Evolutionary conservation across 148 eudicot species (phyloP), one percentile per base, ranked within the genome.

Genomic region (Amaranthus hypochondriacus): DNA sequence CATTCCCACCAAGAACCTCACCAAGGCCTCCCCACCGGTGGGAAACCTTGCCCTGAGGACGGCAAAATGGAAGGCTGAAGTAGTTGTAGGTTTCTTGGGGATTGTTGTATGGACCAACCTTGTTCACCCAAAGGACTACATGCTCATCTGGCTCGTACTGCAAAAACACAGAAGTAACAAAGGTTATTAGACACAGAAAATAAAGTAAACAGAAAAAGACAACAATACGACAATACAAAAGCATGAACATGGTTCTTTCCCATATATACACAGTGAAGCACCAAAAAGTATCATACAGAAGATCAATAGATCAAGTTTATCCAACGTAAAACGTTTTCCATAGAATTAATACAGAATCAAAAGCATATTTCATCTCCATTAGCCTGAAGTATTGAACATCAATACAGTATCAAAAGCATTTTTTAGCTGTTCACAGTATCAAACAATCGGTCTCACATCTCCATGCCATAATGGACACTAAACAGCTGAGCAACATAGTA

Each of bases 11-110:
- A 54, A 94, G 83, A 73, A 94, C 98, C 84, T 94, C 98, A 68
- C 98, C 98, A 50, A 94, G 97, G 70, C 98, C 97, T 75, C 98
- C 97, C 98, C 98, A 94, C 73, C 87, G 88, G 81, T 91, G 98
- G 72, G 89, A 85, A 54, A 85, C 82, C 76, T 83, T 75, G 48
- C 89, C 88, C 52, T 79, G 54, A 58, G 87, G 88, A 75, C 73
- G 97, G 76, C 98, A 94, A 84, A 89, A 94, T 47, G 98, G 97
- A 76, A 94, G 98, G 81, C 88, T 89, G 82, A 87, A 89, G 74
- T 89, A 94, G 78, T 94, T 94, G 86, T 94, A 94, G 44, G 97
- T 94, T 81, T 94, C 98, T 75, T 94, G 98, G 51, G 98, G 98
- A 79, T 94, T 94, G 72, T 94, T 88, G 73, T 89, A 91, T 28